These are phyloP conservation scores for Curvularia verruculosa DNA, from an alignment of 2,329 filamentous ascomycete species.

Conservation along the genomic window DNA sequence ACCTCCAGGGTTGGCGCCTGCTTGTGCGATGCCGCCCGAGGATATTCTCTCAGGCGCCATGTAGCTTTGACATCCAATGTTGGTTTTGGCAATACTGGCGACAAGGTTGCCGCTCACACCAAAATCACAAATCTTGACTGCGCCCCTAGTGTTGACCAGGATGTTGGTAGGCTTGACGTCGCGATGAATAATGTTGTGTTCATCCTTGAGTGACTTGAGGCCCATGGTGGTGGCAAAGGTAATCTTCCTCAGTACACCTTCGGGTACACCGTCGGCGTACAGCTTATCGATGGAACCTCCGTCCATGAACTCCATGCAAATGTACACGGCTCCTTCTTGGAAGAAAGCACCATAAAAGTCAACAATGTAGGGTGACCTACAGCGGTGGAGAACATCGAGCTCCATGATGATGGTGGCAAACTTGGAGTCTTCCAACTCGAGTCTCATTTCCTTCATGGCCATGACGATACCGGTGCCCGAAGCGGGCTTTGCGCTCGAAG, in stretches of 20 bases:
- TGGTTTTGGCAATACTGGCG: constrained; percentile 96
- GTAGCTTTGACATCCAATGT: constrained; percentile 98
- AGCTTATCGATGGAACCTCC: constrained; percentile 97
- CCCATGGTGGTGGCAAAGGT: constrained; percentile 89
- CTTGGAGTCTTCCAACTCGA: constrained; percentile 95
- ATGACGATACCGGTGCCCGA: constrained; percentile 78
- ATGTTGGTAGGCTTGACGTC: constrained; percentile 99
- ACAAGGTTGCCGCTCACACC: constrained; percentile 96
- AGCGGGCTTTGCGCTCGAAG: constrained; percentile 39
- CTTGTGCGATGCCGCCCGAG: constrained; percentile 77
- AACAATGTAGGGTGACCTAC: constrained; percentile 93
- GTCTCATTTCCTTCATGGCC: constrained; percentile 98
- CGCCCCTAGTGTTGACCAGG: constrained; percentile 83
- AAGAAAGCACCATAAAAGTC: constrained; percentile 99
- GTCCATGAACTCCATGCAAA: constrained; percentile 99
- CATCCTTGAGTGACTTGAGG: constrained; percentile 90
- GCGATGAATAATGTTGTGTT: constrained; percentile 98
- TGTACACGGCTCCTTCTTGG: constrained; percentile 98
- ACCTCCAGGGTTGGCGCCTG: constrained; percentile 69
- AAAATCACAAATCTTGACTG: constrained; percentile 98
- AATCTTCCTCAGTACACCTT: constrained; percentile 86
- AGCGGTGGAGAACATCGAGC: constrained; percentile 92
- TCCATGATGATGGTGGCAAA: constrained; percentile 98
- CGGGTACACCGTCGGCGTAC: constrained; percentile 88
- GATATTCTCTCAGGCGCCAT: constrained; percentile 98